Base-by-base conservation (phyloP, 768 basidiomycete species). In the Pisolithus sp. region DNA sequence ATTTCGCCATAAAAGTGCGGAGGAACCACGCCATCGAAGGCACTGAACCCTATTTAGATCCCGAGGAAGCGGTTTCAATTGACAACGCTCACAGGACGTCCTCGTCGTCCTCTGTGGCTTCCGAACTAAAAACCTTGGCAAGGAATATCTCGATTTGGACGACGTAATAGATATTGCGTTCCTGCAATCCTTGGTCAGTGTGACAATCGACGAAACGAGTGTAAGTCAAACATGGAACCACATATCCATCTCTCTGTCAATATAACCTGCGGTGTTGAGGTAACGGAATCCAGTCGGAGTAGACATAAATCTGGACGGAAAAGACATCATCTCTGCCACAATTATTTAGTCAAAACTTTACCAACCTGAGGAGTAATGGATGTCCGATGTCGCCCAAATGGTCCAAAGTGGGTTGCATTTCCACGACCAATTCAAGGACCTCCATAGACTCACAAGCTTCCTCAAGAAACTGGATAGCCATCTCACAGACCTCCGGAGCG, bases 1-100 rank as follows among this genome's bases (percentile, higher is more conserved):
- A 98, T 89, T 68, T 97, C 95, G 20, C 95, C 95, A 60, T 97
- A 95, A 69, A 99, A 98, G 67, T 99, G 94, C 2, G 89, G 83
- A 2, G 95, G 96, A 12, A 93, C 89, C 10, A 85, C 85, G 12
- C 87, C 88, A 48, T 93, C 93, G 52, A 89, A 90, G 18, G 79
- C 77, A n/a, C 85, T 86, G 60, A 38, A 7, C 20, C 9, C 20
- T 4, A 36, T 50, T 26, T 26, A 56, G 50, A 28, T 57, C 45
- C 47, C 36, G 23, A 20, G 10, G 24, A 31, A n/a, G 34, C 5
- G 21, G 44, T 46, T 47, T 5, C 26, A 13, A 39, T 20, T 44
- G 17, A 52, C 12, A 28, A 31, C 23, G 70, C 74, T 59, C 42
- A 76, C 87, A 80, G 59, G 24, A 80, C 58, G 39, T 87, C 84